Percentiles rank a stretch among this genome's conserved stretches.
These are phyloP conservation scores for Paramecium biaurelia DNA, from an alignment of 73 alveolate genomes.

Conservation along the genomic window DNA sequence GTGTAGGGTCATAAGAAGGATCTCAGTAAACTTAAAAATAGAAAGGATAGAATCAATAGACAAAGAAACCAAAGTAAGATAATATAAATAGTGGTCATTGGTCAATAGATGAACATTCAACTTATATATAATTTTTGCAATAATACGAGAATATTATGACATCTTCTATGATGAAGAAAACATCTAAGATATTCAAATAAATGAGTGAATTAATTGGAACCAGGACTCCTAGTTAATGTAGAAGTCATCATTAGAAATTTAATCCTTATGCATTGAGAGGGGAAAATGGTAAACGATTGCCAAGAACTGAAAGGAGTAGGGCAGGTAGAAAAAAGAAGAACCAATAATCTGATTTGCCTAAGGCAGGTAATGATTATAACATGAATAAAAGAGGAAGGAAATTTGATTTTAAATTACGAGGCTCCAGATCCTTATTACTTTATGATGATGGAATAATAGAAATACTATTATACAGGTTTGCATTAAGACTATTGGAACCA, in stretches of 20 bases:
- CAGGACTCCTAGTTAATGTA: constrained; percentile 14
- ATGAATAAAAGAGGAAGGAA: neutral
- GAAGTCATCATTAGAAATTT: constrained; percentile 27
- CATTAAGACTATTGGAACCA: neutral
- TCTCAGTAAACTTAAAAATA: neutral
- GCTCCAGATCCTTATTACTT: neutral
- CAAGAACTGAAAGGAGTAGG: constrained; percentile 17
- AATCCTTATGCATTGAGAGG: constrained; percentile 31
- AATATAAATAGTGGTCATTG: constrained; percentile 28
- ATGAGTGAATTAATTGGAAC: constrained; percentile 33
- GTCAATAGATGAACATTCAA: neutral
- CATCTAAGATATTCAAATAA: constrained; percentile 13
- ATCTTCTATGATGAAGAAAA: constrained; percentile 27
- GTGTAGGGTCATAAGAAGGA: neutral
- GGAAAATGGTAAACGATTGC: constrained; percentile 10
- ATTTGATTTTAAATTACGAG: neutral
- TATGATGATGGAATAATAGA: neutral
- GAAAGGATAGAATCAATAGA: neutral
- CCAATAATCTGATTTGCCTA: neutral
- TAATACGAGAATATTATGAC: neutral
- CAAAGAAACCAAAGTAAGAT: neutral
- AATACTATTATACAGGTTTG: neutral
- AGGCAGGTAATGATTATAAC: neutral
- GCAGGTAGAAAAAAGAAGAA: constrained; percentile 42
- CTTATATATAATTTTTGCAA: neutral